phyloP scores from a whole-genome alignment of 148 eudicot genomes.

The Vaccinium vitisidaea region DNA sequence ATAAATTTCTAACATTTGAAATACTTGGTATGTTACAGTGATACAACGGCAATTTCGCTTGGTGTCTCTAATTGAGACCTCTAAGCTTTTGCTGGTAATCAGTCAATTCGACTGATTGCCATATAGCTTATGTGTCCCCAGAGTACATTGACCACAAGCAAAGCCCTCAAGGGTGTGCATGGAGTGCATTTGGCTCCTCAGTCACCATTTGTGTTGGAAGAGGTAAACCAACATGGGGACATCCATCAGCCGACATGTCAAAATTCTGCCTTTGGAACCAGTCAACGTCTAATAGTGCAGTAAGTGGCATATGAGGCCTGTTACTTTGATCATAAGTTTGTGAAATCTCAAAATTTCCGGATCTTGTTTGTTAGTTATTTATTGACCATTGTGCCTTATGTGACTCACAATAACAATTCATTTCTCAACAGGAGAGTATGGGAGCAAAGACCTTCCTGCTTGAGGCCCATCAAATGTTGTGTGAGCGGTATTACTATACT shows the following conservation, averaged over 20 bases:
- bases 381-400: not conserved
- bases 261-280: slow-evolving; percentile 26
- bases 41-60: slow-evolving; percentile 4
- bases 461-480: slow-evolving; percentile 73
- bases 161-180: slow-evolving; percentile 69
- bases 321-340: not conserved
- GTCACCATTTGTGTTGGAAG: slow-evolving; percentile 71
- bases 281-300: slow-evolving; percentile 49
- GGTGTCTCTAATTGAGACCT: slow-evolving; percentile 27
- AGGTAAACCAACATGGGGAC: slow-evolving; percentile 55
- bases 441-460: slow-evolving; percentile 75
- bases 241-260: slow-evolving; percentile 31
- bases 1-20: not conserved
- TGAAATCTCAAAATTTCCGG: not conserved
- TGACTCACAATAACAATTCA: not conserved
- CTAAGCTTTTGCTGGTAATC: slow-evolving; percentile 52
- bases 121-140: slow-evolving; percentile 56
- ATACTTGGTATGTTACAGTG: slow-evolving; percentile 7
- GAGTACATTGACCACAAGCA: slow-evolving; percentile 42
- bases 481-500: slow-evolving; percentile 45
- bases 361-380: not conserved
- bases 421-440: slow-evolving; percentile 55
- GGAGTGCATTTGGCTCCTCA: slow-evolving; percentile 79
- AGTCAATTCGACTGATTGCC: slow-evolving; percentile 53
- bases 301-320: slow-evolving; percentile 33